Base-by-base conservation (phyloP, 2,329 filamentous ascomycete species). In the Cladosporium sp. region DNA sequence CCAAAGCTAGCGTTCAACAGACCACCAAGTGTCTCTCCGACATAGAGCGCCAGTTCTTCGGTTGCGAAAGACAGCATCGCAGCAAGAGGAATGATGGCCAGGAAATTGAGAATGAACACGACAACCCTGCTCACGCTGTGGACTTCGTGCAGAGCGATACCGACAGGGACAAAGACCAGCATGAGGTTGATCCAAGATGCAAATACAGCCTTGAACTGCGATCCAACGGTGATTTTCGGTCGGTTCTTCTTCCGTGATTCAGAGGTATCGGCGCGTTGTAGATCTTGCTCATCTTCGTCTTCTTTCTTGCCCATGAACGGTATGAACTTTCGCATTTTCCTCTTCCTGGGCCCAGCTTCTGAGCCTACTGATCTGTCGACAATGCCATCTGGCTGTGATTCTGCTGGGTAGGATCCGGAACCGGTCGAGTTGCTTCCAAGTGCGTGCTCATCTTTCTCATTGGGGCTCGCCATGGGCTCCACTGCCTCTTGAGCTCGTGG, bases 1-100 rank as follows among this genome's bases (percentile, higher is more conserved):
- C 92, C 93, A 72, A 97, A 97, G 2, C 88, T 89, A 6, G 92
- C 92, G 69, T 97, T 97, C 59, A 97, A 80, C 37, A 97, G 78
- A 58, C 92, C 93, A 62, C 93, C 93, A 2, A 96, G 77, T 0
- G 90, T 92, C 73, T 97, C 92, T 51, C 92, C 92, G 58, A 77
- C 75, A 59, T 87, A 82, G 56, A 92, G 75, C 3, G 92, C 89
- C 64, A 97, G 88, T 73, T 96, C 92, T 73, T 97, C 93, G 0
- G 93, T 97, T 0, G 90, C 90, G 68, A 89, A 96, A 66, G 89
- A 88, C 22, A 97, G 80, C 79, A 96, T 87, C 14, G 88, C 89
- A 2, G 93, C 93, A 40, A 97, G 80, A 0, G 92, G 92, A 60
- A 97, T 87, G 66, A 97, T 96, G 61, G 92, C 93, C 63, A 97